Percentiles rank a stretch among this genome's conserved stretches.
Conservation (phyloP, 2,329 filamentous ascomycete genomes). For the Botrytis hyacinthi region DNA sequence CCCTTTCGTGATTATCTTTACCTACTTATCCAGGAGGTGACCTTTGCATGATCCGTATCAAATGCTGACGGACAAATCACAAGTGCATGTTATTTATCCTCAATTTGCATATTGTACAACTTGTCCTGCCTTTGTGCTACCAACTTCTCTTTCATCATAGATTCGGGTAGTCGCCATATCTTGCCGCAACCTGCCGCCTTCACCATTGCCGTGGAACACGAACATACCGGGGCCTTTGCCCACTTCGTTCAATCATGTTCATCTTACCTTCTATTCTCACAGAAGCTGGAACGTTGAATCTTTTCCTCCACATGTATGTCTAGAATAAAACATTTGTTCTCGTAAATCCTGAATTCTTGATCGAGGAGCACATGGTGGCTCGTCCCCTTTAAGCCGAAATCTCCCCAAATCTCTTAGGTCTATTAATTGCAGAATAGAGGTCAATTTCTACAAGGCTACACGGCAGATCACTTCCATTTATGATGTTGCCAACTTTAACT, state of each 20-base stretch:
- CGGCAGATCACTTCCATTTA: slow-evolving; percentile 8
- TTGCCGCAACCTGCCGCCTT: slow-evolving; percentile 17
- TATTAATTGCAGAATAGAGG: not conserved
- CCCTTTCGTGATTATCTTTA: not conserved
- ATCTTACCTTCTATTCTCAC: not conserved
- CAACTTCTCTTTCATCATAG: slow-evolving; percentile 1
- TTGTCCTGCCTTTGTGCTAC: slow-evolving; percentile 12
- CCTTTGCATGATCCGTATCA: not conserved
- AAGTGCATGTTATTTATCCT: slow-evolving; percentile 1
- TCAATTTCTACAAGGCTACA: slow-evolving; percentile 18
- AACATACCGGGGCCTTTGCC: slow-evolving; percentile 9
- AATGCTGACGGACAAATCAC: slow-evolving; percentile 11
- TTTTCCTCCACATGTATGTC: not conserved
- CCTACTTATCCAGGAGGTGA: not conserved
- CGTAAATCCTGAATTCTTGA: not conserved
- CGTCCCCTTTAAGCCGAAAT: not conserved
- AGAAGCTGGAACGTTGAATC: not conserved
- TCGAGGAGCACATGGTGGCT: slow-evolving; percentile 13
- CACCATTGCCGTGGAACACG: slow-evolving; percentile 5
- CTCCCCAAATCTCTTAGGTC: not conserved
- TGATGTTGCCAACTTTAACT: not conserved
- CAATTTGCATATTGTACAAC: slow-evolving; percentile 10
- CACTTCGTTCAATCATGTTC: not conserved
- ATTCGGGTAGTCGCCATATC: slow-evolving; percentile 17
- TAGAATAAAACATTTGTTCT: not conserved